A percentile compares a stretch with the other conserved stretches of the same genome.
Evolutionary conservation across 441 rosid genomes (phyloP).

Genomic region (Brassica hybrid): DNA sequence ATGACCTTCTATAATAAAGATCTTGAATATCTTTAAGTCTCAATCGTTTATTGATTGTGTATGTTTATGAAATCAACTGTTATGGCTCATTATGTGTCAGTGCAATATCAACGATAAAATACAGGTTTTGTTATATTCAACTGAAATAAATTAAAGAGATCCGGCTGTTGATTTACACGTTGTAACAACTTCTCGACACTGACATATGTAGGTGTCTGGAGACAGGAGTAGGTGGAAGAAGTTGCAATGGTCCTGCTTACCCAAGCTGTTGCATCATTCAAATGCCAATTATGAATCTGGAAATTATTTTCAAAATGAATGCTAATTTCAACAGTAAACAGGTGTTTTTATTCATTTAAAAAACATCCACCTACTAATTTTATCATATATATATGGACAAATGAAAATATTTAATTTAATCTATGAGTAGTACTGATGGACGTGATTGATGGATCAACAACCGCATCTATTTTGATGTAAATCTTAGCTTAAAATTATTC

Average conservation of each 20-base stretch:
- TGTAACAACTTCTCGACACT: constrained; percentile 43
- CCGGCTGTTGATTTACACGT: constrained; percentile 41
- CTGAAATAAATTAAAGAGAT: constrained; percentile 29
- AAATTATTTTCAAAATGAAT: neutral
- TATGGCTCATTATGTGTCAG: constrained; percentile 26
- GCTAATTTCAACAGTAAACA: constrained; percentile 3
- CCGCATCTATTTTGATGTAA: neutral
- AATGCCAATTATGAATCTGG: constrained; percentile 14
- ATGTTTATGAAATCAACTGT: constrained; percentile 25
- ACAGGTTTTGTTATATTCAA: constrained; percentile 10
- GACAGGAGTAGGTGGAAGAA: constrained; percentile 35
- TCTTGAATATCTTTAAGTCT: constrained; percentile 17
- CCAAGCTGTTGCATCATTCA: constrained; percentile 29
- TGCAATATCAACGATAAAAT: constrained; percentile 28
- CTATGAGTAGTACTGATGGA: neutral
- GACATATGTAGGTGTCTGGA: constrained; percentile 39
- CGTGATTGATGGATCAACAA: neutral
- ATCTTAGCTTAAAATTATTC: neutral
- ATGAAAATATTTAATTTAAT: neutral
- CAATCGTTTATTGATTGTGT: constrained; percentile 26
- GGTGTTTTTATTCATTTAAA: neutral
- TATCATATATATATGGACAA: neutral
- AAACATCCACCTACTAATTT: neutral
- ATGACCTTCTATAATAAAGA: constrained; percentile 14
- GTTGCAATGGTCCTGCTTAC: constrained; percentile 25